Conservation (phyloP, 78 protist species). For the slime mould (Dictyostelium discoideum) region DNA sequence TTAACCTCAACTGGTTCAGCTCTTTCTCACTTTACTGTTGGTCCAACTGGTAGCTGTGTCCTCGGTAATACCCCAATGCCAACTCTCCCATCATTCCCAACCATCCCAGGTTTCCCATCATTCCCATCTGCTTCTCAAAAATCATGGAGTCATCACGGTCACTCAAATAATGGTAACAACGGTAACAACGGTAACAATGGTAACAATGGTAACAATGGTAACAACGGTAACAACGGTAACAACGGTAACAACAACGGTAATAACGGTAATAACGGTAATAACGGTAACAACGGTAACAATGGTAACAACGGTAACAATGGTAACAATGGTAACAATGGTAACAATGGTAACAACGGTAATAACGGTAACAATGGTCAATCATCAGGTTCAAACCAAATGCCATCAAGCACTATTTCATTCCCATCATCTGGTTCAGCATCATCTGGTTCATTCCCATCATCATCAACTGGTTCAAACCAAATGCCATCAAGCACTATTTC, state of each 20-base stretch:
- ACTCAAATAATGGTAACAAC: background rate
- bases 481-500: background rate
- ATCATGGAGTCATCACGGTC: background rate
- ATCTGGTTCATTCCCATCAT: background rate
- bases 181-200: too few relatives aligned
- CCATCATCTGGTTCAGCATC: background rate
- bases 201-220: too few relatives aligned
- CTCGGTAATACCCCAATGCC: slow-evolving; percentile 16
- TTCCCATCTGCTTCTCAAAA: background rate
- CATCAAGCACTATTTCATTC: background rate
- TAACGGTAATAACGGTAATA: too few relatives aligned
- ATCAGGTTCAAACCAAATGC: background rate
- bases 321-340: too few relatives aligned
- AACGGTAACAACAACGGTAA: too few relatives aligned
- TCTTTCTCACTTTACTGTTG: slow-evolving; percentile 1
- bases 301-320: too few relatives aligned
- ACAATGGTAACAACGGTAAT: too few relatives aligned
- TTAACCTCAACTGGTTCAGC: background rate
- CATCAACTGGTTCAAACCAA: background rate
- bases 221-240: too few relatives aligned
- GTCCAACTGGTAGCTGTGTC: slow-evolving; percentile 28
- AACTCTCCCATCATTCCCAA: background rate
- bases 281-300: too few relatives aligned
- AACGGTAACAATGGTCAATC: background rate
- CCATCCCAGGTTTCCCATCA: background rate